Conservation (phyloP, 2,329 filamentous ascomycete genomes). For the Alternaria longipes region DNA sequence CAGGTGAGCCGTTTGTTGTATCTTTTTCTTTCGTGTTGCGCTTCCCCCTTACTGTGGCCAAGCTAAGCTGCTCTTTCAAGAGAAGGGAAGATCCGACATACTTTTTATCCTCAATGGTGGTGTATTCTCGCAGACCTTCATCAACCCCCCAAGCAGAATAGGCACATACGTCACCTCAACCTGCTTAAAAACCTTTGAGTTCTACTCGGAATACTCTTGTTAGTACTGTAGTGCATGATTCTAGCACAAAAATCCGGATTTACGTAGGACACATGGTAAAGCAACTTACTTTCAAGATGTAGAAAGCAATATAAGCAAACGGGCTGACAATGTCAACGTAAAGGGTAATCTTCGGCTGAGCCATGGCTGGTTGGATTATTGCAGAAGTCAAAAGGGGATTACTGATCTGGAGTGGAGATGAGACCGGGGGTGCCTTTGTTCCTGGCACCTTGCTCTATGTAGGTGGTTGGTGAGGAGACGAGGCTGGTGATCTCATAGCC, state of each 20-base stretch:
- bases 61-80: neutral
- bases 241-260: neutral
- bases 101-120: slow-evolving; percentile 66
- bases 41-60: neutral
- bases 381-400: neutral
- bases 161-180: slow-evolving; percentile 66
- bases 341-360: slow-evolving; percentile 62
- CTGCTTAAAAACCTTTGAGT: slow-evolving; percentile 64
- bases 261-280: neutral
- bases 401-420: slow-evolving; percentile 1
- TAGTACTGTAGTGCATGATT: neutral
- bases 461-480: slow-evolving; percentile 1
- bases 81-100: slow-evolving; percentile 37
- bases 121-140: slow-evolving; percentile 64
- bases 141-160: slow-evolving; percentile 67
- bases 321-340: slow-evolving; percentile 69
- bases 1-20: neutral
- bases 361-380: slow-evolving; percentile 46
- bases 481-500: slow-evolving; percentile 1
- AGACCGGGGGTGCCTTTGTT: neutral
- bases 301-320: slow-evolving; percentile 69
- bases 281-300: slow-evolving; percentile 61
- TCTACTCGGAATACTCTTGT: slow-evolving; percentile 48
- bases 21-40: neutral
- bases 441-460: neutral